phyloP scores from a whole-genome alignment of 2,329 filamentous ascomycete species.

The Alternaria brassicae region DNA sequence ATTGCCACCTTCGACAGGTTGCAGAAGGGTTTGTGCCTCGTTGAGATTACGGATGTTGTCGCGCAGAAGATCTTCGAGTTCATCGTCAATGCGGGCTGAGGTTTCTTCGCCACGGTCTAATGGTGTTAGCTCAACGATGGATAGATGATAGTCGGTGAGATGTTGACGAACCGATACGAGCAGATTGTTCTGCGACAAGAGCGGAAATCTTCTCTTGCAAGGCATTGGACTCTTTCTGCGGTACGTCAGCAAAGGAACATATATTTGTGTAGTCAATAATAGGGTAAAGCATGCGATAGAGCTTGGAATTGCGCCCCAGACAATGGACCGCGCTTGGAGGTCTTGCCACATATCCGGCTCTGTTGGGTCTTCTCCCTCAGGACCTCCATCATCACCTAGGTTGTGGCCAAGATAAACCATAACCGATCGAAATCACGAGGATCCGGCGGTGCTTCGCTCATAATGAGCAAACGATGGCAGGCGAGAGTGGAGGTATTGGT shows the following conservation, averaged over 20 bases:
- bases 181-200: slow-evolving; percentile 38
- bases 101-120: slow-evolving; percentile 47
- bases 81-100: slow-evolving; percentile 53
- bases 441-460: slow-evolving; percentile 3
- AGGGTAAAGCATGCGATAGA: neutral
- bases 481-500: neutral
- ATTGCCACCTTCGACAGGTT: slow-evolving; percentile 52
- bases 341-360: neutral
- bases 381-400: neutral
- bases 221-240: slow-evolving; percentile 41
- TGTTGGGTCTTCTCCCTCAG: neutral
- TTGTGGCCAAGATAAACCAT: neutral
- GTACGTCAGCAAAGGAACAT: slow-evolving; percentile 8
- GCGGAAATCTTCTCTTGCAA: slow-evolving; percentile 43
- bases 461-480: slow-evolving; percentile 1
- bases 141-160: neutral
- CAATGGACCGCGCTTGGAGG: neutral
- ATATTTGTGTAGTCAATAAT: neutral
- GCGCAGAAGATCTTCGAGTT: slow-evolving; percentile 56
- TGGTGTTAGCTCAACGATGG: slow-evolving; percentile 9
- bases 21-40: slow-evolving; percentile 53
- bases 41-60: slow-evolving; percentile 59
- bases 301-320: neutral
- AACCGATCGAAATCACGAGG: slow-evolving; percentile 4
- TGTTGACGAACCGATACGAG: slow-evolving; percentile 34